phyloP scores from a whole-genome alignment of 1,284 basidiomycete species.

The Trametes polyzona region DNA sequence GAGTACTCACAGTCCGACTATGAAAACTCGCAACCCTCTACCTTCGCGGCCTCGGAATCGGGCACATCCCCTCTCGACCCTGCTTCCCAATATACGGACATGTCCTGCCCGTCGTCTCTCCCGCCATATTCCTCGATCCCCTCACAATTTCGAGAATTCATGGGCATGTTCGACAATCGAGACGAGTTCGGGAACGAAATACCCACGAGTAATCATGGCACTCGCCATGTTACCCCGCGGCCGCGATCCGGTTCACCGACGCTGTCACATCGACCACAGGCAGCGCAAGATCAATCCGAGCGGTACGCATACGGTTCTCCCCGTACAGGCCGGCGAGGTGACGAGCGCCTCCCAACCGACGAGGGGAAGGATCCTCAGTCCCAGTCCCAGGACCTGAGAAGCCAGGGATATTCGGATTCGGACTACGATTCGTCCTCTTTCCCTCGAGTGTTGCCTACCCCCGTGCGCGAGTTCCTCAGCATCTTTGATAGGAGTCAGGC shows the following conservation, averaged over 20 bases:
- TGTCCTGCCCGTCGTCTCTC: neutral
- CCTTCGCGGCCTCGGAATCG: neutral
- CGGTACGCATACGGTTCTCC: neutral
- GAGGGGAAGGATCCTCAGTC: neutral
- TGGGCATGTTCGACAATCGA: conserved; percentile 20
- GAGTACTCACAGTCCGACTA: conserved; percentile 16
- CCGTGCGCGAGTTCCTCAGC: neutral
- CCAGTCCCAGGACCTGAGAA: neutral
- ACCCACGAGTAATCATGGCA: neutral
- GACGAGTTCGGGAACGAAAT: conserved; percentile 18
- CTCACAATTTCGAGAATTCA: conserved; percentile 14
- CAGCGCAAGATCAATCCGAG: neutral
- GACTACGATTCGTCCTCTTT: neutral
- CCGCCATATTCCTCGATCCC: neutral
- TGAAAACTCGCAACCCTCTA: conserved; percentile 8
- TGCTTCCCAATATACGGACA: conserved; percentile 4
- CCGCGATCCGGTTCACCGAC: neutral
- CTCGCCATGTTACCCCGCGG: neutral
- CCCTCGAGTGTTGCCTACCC: neutral
- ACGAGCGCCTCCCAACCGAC: neutral
- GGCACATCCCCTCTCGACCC: conserved; percentile 5
- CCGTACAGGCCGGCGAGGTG: neutral
- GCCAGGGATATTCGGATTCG: neutral
- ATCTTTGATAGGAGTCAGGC: conserved; percentile 1
- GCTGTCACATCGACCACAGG: neutral